phyloP scores from a whole-genome alignment of 2,329 filamentous ascomycete species.

The Talaromyces verruculosus region DNA sequence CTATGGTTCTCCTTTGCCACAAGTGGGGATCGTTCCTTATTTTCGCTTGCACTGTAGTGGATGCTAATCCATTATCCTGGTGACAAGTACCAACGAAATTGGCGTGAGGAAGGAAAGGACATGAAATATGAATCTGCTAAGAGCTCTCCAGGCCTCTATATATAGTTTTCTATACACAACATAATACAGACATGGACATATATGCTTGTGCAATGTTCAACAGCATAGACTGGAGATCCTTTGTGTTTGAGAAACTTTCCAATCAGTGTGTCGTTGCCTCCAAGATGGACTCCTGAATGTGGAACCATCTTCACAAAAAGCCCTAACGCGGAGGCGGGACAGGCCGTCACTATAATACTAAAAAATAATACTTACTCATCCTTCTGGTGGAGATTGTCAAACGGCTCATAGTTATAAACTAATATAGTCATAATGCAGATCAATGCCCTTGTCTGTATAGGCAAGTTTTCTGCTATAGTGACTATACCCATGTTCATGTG shows the following conservation, averaged over 20 bases:
- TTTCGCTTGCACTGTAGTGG: neutral
- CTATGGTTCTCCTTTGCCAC: neutral
- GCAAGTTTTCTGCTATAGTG: neutral
- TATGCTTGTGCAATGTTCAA: neutral
- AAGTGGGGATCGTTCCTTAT: neutral
- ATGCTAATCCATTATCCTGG: neutral
- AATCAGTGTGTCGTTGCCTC: neutral
- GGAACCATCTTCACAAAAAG: neutral
- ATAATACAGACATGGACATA: neutral
- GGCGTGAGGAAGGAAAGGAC: neutral
- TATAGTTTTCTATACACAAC: neutral
- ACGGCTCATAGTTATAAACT: neutral
- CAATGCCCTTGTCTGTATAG: neutral
- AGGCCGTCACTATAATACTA: neutral
- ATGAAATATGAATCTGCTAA: neutral
- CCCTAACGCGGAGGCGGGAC: neutral
- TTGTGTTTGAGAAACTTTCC: neutral
- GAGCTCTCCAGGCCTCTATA: neutral
- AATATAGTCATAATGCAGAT: neutral
- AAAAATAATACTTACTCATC: neutral
- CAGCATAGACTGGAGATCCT: neutral
- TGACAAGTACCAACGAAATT: neutral
- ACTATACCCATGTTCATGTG: neutral
- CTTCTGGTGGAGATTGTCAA: neutral
- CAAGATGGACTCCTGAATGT: neutral